phyloP scores from a whole-genome alignment of 345 rosid genomes.

The Draba incana region DNA sequence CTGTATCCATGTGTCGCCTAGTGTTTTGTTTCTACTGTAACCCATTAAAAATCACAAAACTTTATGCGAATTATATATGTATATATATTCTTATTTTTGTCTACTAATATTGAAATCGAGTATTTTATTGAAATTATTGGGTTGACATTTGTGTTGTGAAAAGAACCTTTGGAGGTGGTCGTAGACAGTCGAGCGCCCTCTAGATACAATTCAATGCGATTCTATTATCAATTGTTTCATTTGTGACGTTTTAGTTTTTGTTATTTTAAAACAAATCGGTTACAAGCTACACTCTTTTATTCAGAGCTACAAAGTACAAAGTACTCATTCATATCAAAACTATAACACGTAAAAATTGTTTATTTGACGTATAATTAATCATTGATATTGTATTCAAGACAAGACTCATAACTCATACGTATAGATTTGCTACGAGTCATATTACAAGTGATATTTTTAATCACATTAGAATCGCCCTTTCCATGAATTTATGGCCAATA shows the following conservation, averaged over 20 bases:
- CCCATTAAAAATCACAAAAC: slow-evolving; percentile 10
- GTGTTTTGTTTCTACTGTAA: slow-evolving; percentile 9
- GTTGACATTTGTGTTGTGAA: slow-evolving; percentile 33
- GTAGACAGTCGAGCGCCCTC: background rate
- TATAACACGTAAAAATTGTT: too few species aligned
- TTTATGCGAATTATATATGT: background rate
- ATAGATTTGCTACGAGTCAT: too few species aligned
- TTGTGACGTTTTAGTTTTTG: too few species aligned
- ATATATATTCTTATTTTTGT: background rate
- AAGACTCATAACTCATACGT: too few species aligned
- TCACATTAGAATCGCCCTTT: background rate
- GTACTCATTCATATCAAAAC: too few species aligned
- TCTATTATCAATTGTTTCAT: too few species aligned
- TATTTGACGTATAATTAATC: too few species aligned
- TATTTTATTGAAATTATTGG: background rate
- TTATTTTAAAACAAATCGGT: too few species aligned
- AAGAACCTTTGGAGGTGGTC: background rate
- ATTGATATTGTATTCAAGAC: too few species aligned
- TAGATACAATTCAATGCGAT: slow-evolving; percentile 8
- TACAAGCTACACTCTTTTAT: too few species aligned
- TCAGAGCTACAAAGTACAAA: too few species aligned
- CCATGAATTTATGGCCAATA: slow-evolving; percentile 22
- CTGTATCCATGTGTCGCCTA: slow-evolving; percentile 35
- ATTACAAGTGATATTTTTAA: too few species aligned
- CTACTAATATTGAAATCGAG: background rate